A percentile compares a stretch with the other conserved stretches of the same genome.
Evolutionary conservation across 78 protist genomes (phyloP).

Genomic region (Tieghemostelium lacteum): DNA sequence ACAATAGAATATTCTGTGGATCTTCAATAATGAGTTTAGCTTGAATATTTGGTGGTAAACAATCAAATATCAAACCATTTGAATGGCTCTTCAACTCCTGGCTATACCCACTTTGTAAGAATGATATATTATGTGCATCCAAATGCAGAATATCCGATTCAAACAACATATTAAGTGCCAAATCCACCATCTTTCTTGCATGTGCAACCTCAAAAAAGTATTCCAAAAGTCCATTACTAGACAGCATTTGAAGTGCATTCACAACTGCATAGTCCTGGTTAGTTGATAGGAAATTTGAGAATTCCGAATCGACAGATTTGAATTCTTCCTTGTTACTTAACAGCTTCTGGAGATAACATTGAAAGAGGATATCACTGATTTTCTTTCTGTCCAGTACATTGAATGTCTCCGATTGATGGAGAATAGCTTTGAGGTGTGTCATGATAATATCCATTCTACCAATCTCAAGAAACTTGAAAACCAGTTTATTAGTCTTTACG

Average conservation of each 20-base stretch:
- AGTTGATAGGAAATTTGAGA: conserved; percentile 48
- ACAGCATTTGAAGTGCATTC: conserved; percentile 5
- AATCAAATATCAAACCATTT: conserved; percentile 70
- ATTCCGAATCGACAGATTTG: conserved; percentile 56
- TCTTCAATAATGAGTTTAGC: conserved; percentile 53
- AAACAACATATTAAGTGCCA: conserved; percentile 28
- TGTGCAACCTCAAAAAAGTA: conserved; percentile 79
- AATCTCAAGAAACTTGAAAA: conserved; percentile 73
- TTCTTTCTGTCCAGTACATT: conserved; percentile 47
- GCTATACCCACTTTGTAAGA: conserved; percentile 40
- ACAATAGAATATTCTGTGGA: conserved; percentile 20
- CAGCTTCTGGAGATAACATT: conserved; percentile 66
- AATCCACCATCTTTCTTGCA: conserved; percentile 37
- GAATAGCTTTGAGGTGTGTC: conserved; percentile 73
- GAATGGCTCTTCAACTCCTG: conserved; percentile 62
- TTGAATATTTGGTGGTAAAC: conserved; percentile 71
- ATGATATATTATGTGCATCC: conserved; percentile 52
- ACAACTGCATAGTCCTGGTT: conserved; percentile 63
- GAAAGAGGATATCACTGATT: conserved; percentile 62
- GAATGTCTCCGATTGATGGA: conserved; percentile 78
- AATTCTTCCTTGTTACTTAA: conserved; percentile 48
- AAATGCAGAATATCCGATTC: conserved; percentile 57
- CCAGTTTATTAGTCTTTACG: conserved; percentile 74
- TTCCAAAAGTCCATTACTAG: conserved; percentile 60
- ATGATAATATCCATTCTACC: conserved; percentile 83